Evolutionary conservation across 345 rosid genomes (phyloP).

Genomic region (Syzygium grande): DNA sequence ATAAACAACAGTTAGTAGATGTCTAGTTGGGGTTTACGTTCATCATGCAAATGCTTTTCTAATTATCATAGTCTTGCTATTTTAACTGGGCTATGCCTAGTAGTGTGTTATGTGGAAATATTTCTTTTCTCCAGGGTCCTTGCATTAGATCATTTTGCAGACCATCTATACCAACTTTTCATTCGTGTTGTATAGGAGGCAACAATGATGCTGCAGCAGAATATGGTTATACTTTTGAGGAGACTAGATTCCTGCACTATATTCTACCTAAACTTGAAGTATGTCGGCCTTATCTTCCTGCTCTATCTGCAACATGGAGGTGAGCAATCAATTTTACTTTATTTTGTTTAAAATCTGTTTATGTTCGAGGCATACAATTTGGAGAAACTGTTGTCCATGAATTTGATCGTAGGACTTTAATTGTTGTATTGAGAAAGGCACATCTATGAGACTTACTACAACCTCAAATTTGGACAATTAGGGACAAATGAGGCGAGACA

Average conservation of each 20-base stretch:
- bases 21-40: not conserved
- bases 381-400: not conserved
- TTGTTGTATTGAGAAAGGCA: not conserved
- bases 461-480: not conserved
- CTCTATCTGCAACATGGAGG: slow-evolving; percentile 44
- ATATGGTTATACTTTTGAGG: slow-evolving; percentile 10
- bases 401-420: not conserved
- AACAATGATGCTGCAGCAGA: slow-evolving; percentile 8
- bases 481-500: not conserved
- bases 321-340: slow-evolving; percentile 15
- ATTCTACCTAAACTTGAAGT: slow-evolving; percentile 3
- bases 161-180: not conserved
- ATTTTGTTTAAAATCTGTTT: not conserved
- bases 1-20: not conserved
- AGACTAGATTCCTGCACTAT: slow-evolving; percentile 3
- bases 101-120: not conserved
- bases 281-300: slow-evolving; percentile 28
- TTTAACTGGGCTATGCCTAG: not conserved
- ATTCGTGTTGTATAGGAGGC: not conserved
- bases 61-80: not conserved
- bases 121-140: not conserved
- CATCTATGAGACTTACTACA: not conserved
- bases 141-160: not conserved
- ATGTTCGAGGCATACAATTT: not conserved
- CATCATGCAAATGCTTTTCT: not conserved